Percentiles rank a stretch among this genome's conserved stretches.
phyloP scores from a whole-genome alignment of 345 rosid genomes.

The Bruguiera gymnorhiza region DNA sequence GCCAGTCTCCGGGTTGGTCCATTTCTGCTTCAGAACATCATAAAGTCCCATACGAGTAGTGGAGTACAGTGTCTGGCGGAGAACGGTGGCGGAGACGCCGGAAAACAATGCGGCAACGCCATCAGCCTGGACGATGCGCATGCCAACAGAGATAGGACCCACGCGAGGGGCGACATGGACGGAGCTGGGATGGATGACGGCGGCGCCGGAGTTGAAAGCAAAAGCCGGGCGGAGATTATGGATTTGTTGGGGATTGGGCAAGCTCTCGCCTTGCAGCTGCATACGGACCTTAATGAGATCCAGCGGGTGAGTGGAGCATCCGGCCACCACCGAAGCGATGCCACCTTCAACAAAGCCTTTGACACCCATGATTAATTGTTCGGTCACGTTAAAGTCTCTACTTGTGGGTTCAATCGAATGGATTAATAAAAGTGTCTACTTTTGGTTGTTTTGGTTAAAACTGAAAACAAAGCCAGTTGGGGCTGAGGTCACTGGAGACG shows the following conservation, averaged over 20 bases:
- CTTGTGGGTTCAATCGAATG: neutral
- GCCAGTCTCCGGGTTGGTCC: constrained; percentile 55
- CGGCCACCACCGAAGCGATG: constrained; percentile 66
- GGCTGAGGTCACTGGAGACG: constrained; percentile 59
- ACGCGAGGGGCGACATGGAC: constrained; percentile 25
- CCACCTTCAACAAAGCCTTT: constrained; percentile 83
- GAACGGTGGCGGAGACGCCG: constrained; percentile 80
- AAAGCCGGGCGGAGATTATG: constrained; percentile 50
- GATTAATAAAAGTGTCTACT: neutral
- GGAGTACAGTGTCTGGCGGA: constrained; percentile 76
- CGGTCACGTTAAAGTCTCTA: neutral
- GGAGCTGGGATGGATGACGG: constrained; percentile 28
- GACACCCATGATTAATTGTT: constrained; percentile 47
- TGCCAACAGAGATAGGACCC: constrained; percentile 58
- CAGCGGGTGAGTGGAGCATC: constrained; percentile 81
- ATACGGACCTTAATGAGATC: constrained; percentile 81
- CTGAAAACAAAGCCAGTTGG: constrained; percentile 39
- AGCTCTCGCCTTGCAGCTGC: constrained; percentile 76
- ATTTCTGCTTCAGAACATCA: constrained; percentile 57
- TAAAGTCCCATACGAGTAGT: constrained; percentile 93
- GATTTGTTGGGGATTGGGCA: constrained; percentile 16
- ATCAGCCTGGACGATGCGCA: constrained; percentile 51
- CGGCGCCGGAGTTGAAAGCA: constrained; percentile 43
- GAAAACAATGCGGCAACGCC: constrained; percentile 62
- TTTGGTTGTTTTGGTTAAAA: neutral